phyloP scores from a whole-genome alignment of 1,284 basidiomycete genomes.

The Bondarzewia mesenterica region DNA sequence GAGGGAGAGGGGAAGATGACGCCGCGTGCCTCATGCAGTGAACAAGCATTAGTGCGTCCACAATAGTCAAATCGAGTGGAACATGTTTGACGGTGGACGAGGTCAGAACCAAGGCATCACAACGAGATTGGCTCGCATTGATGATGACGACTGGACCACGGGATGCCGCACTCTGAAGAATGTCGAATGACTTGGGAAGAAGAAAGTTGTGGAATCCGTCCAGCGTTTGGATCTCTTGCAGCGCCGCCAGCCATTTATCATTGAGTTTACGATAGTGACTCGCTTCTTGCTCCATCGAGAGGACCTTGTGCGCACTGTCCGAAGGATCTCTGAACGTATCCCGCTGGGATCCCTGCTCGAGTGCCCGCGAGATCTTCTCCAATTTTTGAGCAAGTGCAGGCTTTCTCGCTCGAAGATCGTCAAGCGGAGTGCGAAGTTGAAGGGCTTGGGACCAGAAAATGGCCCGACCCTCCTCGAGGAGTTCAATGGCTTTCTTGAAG shows the following conservation, averaged over 20 bases:
- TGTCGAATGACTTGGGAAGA: conserved; percentile 11
- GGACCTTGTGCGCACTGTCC: conserved; percentile 4
- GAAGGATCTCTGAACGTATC: neutral
- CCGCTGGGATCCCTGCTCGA: conserved; percentile 9
- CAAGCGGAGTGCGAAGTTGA: conserved; percentile 22
- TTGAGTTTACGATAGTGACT: neutral
- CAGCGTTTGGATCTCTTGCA: neutral
- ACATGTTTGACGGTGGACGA: neutral
- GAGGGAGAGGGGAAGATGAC: neutral
- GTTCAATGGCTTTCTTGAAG: conserved; percentile 15
- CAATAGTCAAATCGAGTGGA: neutral
- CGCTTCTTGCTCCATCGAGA: neutral
- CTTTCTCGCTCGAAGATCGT: conserved; percentile 15
- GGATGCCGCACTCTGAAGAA: conserved; percentile 13
- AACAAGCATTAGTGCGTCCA: neutral
- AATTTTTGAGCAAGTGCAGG: conserved; percentile 16
- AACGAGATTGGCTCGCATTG: conserved; percentile 16
- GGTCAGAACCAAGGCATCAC: conserved; percentile 21
- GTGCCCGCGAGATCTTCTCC: conserved; percentile 10
- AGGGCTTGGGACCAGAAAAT: conserved; percentile 23
- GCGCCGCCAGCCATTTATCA: neutral
- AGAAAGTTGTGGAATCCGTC: conserved; percentile 9
- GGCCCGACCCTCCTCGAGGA: conserved; percentile 19
- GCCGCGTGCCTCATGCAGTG: neutral
- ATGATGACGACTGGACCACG: conserved; percentile 24